Base-by-base conservation (phyloP, 2,329 filamentous ascomycete genomes). In the Chrysosporium queenslandicum region DNA sequence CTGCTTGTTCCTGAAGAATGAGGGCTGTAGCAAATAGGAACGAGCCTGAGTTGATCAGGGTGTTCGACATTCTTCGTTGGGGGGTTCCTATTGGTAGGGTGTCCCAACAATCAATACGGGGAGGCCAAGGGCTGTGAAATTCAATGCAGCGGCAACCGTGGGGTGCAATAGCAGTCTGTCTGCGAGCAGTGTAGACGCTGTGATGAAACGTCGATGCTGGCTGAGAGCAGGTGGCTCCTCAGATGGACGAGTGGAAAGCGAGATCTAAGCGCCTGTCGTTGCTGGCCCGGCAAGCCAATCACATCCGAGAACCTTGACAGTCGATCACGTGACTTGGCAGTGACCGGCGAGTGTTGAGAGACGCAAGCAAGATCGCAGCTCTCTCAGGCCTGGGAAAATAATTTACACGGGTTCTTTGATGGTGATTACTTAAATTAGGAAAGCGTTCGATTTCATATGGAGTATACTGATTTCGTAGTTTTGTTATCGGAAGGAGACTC, bases 91-190 rank as follows among this genome's bases (percentile, higher is more conserved):
- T 51, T 51, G 40, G 49, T 4, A 37, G 1, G 7, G 11, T 16
- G 2, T 21, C 39, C 39, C 34, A 18, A 49, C 32, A n/a, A n/a
- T n/a, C n/a, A n/a, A n/a, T 12, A 20, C 18, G 12, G 5, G 46
- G 27, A 37, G 25, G 25, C 20, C 47, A 11, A 16, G 9, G 9
- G 40, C 25, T 8, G 32, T 37, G 25, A 27, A 25, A 52, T 18
- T 47, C 16, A 29, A 40, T 46, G 42, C 41, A 47, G 50, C 50
- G 40, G 49, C 36, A 46, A 21, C 41, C 46, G 43, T 52, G 50
- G 42, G 25, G 32, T 16, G 40, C 40, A 39, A 47, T 30, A 18
- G 43, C 42, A 39, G 42, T 23, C 30, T 23, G 23, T 8, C 32
- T 12, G 11, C n/a, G 16, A 25, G 30, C 18, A 20, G 9, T 16